Base-by-base conservation (phyloP, 2,329 filamentous ascomycete species). In the Penicillium sp. region DNA sequence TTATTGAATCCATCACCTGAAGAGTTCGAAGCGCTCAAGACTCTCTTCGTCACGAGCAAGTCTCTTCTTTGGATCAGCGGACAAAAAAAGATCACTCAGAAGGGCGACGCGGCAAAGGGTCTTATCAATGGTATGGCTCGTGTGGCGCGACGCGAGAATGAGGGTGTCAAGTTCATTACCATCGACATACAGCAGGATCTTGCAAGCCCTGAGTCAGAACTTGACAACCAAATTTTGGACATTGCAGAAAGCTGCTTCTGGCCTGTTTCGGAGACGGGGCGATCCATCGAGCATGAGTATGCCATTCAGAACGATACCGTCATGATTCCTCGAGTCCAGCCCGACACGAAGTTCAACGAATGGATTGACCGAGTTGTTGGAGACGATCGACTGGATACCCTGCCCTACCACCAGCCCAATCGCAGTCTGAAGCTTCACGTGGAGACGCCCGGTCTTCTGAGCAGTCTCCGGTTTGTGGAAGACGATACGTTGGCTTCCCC, bases 91-190 rank as follows among this genome's bases (percentile, higher is more conserved):
- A 13, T 51, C 19, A 37, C 19, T 6, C 19, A 51, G 9, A 51
- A 22, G 14, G 33, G 35, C 35, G 27, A n/a, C 19, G 49, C 49
- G 4, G 49, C 49, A 10, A 51, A 37, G 19, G 49, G 49, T 37
- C 49, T 51, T 19, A 51, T 51, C 16, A 51, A 51, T 9, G 49
- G 49, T 39, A 51, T 51, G 49, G 49, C 49, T 10, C 49, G 49
- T 24, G 49, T 51, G 31, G 49, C 49, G 3, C 49, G 49, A 22
- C 49, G 49, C 27, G 49, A 51, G 16, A 51, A 51, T 22, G 49
- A 51, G 35, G 49, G 49, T 19, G 35, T 51, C 35, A 51, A 51
- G 5, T 40, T 51, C 14, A 40, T 51, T 24, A 51, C 49, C 22
- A 51, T 51, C 35, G 49, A 51, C 19, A 37, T 51, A 24, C 49